These are phyloP conservation scores for Lasiosphaeria hispida DNA, from an alignment of 495 filamentous ascomycete species.

Conservation along the genomic window DNA sequence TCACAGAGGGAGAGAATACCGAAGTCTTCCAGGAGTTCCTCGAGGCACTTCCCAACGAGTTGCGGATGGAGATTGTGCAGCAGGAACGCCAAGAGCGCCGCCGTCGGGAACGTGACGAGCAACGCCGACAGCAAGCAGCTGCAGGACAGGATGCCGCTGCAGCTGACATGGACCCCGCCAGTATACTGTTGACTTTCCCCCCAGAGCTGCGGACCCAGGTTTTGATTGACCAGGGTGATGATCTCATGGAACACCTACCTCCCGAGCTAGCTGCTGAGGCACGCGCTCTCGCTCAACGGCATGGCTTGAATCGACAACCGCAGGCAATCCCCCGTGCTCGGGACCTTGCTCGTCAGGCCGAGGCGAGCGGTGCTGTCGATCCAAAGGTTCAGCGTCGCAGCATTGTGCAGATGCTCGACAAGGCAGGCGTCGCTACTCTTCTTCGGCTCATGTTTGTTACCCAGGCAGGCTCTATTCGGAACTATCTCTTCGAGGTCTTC, in stretches of 20 bases:
- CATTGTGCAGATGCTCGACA: slow-evolving; percentile 94
- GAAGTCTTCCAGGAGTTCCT: slow-evolving; percentile 94
- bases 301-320: slow-evolving; percentile 20
- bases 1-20: slow-evolving; percentile 71
- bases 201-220: slow-evolving; percentile 81
- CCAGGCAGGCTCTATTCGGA: slow-evolving; percentile 73
- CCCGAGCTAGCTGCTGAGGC: slow-evolving; percentile 83
- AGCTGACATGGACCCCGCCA: slow-evolving; percentile 89
- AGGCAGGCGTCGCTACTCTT: slow-evolving; percentile 88
- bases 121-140: slow-evolving; percentile 50
- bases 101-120: slow-evolving; percentile 81
- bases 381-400: slow-evolving; percentile 70
- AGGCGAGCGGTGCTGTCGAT: slow-evolving; percentile 32
- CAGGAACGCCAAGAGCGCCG: slow-evolving; percentile 88
- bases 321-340: slow-evolving; percentile 24
- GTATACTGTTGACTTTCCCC: slow-evolving; percentile 87
- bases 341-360: slow-evolving; percentile 30
- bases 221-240: slow-evolving; percentile 86
- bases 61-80: slow-evolving; percentile 83
- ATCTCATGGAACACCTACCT: slow-evolving; percentile 79
- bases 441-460: slow-evolving; percentile 96
- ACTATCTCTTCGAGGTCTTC: slow-evolving; percentile 79
- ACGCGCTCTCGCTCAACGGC: slow-evolving; percentile 53
- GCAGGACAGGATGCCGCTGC: slow-evolving; percentile 54
- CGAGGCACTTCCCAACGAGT: slow-evolving; percentile 84